Percentiles rank a stretch among this genome's conserved stretches.
These are phyloP conservation scores for Hypericum androsaemum DNA, from an alignment of 345 rosid genomes.

Conservation along the genomic window DNA sequence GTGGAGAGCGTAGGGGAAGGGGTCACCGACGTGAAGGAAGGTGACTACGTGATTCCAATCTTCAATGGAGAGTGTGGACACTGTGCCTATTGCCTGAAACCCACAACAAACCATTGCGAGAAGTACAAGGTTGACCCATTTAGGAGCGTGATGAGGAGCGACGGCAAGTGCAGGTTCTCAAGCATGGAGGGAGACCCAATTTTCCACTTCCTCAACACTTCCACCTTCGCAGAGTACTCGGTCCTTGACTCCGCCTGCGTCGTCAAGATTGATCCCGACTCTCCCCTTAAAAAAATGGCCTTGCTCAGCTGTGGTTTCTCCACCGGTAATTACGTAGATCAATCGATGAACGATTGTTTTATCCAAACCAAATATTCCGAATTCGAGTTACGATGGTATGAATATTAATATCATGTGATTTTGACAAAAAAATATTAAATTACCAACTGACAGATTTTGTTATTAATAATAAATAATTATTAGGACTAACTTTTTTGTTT, in stretches of 20 bases:
- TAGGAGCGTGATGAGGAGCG: constrained; percentile 44
- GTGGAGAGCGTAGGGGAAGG: constrained; percentile 68
- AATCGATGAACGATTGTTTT: too few species aligned
- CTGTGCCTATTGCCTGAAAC: constrained; percentile 36
- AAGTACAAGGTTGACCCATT: constrained; percentile 38
- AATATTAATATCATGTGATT: too few species aligned
- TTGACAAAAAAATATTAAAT: too few species aligned
- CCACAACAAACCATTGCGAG: constrained; percentile 39
- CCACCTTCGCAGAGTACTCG: constrained; percentile 58
- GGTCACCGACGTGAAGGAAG: constrained; percentile 40
- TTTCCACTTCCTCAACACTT: constrained; percentile 57
- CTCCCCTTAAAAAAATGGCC: constrained; percentile 48
- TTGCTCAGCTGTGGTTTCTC: constrained; percentile 65
- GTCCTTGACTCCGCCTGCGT: constrained; percentile 51
- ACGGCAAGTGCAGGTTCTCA: constrained; percentile 47
- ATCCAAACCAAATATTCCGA: too few species aligned
- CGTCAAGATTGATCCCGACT: constrained; percentile 36
- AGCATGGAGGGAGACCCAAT: constrained; percentile 35
- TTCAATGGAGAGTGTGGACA: constrained; percentile 68
- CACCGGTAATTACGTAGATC: constrained; percentile 30
- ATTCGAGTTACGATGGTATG: too few species aligned
- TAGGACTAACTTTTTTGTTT: too few species aligned
- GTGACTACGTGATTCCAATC: constrained; percentile 56
- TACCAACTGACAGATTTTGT: too few species aligned
- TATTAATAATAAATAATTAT: too few species aligned